Conservation (phyloP, 1,284 basidiomycete genomes). For the Trametes pubescens region DNA sequence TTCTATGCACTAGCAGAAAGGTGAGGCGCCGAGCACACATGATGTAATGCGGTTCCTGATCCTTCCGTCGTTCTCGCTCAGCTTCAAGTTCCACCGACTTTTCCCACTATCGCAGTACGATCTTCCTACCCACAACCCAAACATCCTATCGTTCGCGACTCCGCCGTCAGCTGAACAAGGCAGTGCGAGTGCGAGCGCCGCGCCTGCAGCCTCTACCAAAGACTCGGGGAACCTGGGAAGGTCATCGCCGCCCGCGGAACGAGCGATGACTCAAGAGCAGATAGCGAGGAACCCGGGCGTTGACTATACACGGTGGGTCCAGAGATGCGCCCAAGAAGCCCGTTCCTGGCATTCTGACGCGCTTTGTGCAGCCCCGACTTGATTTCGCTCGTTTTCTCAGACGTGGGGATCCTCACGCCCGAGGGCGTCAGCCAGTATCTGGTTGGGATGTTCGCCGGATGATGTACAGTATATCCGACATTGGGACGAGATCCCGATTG, state of each 20-base stretch:
- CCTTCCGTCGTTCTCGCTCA: slow-evolving; percentile 44
- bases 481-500: slow-evolving; percentile 44
- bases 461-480: slow-evolving; percentile 36
- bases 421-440: slow-evolving; percentile 92
- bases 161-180: slow-evolving; percentile 34
- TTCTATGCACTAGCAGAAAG: slow-evolving; percentile 98
- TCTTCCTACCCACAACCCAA: slow-evolving; percentile 84
- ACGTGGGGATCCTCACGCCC: slow-evolving; percentile 91
- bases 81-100: slow-evolving; percentile 97
- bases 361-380: slow-evolving; percentile 72
- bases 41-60: slow-evolving; percentile 35
- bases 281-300: slow-evolving; percentile 81
- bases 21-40: slow-evolving; percentile 49
- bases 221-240: slow-evolving; percentile 25
- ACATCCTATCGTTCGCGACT: slow-evolving; percentile 70
- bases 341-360: slow-evolving; percentile 20
- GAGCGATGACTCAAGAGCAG: slow-evolving; percentile 74
- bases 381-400: slow-evolving; percentile 90
- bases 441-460: slow-evolving; percentile 89
- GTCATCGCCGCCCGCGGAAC: slow-evolving; percentile 34
- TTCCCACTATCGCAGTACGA: slow-evolving; percentile 98
- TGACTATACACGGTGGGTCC: slow-evolving; percentile 78
- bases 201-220: slow-evolving; percentile 24
- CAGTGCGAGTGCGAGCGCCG: slow-evolving; percentile 32
- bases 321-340: slow-evolving; percentile 10